Percentiles rank a stretch among this genome's conserved stretches.
Evolutionary conservation across 1,284 basidiomycete genomes (phyloP).

Genomic region (Ganoderma lucidum): DNA sequence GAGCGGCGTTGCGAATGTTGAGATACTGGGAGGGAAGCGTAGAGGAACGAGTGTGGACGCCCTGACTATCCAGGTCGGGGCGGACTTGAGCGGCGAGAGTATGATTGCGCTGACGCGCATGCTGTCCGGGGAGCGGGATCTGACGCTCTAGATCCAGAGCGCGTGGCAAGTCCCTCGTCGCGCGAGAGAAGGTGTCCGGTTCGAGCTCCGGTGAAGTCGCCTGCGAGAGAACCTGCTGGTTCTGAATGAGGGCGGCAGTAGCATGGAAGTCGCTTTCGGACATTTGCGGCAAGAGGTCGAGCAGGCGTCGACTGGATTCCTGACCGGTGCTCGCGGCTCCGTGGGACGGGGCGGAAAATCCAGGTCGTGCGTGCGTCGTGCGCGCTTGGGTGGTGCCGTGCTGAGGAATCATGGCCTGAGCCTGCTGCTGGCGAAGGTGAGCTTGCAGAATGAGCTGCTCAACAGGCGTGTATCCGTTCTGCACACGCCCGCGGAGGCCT

Average conservation of each 20-base stretch:
- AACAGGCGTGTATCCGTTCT: constrained; percentile 68
- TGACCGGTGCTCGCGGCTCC: background rate
- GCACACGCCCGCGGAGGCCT: constrained; percentile 31
- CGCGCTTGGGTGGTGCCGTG: constrained; percentile 7
- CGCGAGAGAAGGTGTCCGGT: background rate
- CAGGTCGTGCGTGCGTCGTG: background rate
- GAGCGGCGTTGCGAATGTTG: constrained; percentile 18
- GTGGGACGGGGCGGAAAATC: background rate
- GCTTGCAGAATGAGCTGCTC: constrained; percentile 73
- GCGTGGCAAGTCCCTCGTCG: constrained; percentile 7
- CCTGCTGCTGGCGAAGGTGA: constrained; percentile 49
- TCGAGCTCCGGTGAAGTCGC: constrained; percentile 11
- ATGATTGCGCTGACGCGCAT: constrained; percentile 40
- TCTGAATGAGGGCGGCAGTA: constrained; percentile 22
- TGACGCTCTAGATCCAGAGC: constrained; percentile 30
- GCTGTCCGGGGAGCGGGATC: constrained; percentile 26
- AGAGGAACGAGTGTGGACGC: constrained; percentile 37
- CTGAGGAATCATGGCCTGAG: constrained; percentile 30
- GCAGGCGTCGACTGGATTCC: constrained; percentile 28
- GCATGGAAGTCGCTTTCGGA: constrained; percentile 50
- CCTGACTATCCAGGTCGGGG: constrained; percentile 30
- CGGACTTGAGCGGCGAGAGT: constrained; percentile 36
- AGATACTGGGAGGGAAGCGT: constrained; percentile 40
- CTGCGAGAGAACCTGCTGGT: constrained; percentile 10
- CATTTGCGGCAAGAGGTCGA: constrained; percentile 42